Percentiles rank a stretch among this genome's conserved stretches.
Evolutionary conservation across 805 yeast species (phyloP).

Genomic region (Yamadazyma phyllophila): DNA sequence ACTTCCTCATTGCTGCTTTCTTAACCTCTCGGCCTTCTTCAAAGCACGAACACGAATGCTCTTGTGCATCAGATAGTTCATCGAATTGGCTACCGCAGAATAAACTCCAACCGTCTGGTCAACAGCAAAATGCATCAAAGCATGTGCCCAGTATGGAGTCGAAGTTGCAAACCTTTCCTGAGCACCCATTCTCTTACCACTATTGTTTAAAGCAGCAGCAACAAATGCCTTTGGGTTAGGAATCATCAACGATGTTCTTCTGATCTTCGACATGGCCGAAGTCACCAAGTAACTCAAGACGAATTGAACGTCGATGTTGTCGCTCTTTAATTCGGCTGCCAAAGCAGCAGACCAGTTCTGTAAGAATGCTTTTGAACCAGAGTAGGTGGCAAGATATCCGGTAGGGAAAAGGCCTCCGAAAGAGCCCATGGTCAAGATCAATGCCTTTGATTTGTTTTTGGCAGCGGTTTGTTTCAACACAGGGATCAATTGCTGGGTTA

Average conservation of each 20-base stretch:
- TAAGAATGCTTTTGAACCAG: slow-evolving; percentile 94
- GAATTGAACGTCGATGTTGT: slow-evolving; percentile 80
- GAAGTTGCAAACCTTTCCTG: slow-evolving; percentile 83
- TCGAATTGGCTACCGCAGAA: slow-evolving; percentile 61
- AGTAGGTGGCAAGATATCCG: slow-evolving; percentile 87
- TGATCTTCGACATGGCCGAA: slow-evolving; percentile 92
- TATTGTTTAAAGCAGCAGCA: slow-evolving; percentile 57
- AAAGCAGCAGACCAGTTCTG: slow-evolving; percentile 91
- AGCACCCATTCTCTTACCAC: slow-evolving; percentile 89
- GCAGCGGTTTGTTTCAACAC: slow-evolving; percentile 46
- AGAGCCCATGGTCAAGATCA: slow-evolving; percentile 93
- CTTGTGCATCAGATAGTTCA: slow-evolving; percentile 76
- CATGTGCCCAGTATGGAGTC: slow-evolving; percentile 95
- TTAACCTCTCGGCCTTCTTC: slow-evolving; percentile 53
- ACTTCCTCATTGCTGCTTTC: slow-evolving; percentile 5
- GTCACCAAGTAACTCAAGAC: slow-evolving; percentile 87
- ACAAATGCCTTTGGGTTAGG: slow-evolving; percentile 86
- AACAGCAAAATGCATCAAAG: slow-evolving; percentile 80
- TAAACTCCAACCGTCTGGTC: slow-evolving; percentile 80
- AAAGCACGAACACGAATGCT: slow-evolving; percentile 81
- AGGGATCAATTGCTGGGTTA: slow-evolving; percentile 81
- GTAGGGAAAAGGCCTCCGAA: slow-evolving; percentile 94
- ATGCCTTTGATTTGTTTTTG: slow-evolving; percentile 49
- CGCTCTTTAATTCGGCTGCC: slow-evolving; percentile 73
- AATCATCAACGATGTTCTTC: slow-evolving; percentile 66